Percentiles rank a stretch among this genome's conserved stretches.
These are phyloP conservation scores for Dryadomyces quercivorus DNA, from an alignment of 2,329 filamentous ascomycete genomes.

Conservation along the genomic window DNA sequence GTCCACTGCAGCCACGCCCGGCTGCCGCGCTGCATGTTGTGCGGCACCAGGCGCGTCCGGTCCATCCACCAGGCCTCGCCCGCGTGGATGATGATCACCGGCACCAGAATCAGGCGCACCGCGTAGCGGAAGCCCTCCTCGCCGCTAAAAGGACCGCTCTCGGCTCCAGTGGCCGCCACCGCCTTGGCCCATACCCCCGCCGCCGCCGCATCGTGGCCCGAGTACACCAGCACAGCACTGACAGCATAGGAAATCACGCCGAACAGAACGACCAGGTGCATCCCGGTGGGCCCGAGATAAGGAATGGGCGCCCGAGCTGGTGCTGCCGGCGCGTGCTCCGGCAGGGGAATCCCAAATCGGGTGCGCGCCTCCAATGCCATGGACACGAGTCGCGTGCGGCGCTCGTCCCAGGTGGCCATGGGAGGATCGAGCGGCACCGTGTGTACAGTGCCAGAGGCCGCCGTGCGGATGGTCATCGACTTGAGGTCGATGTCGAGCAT, in stretches of 20 bases:
- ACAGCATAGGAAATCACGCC: slow-evolving; percentile 43
- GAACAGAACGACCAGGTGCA: slow-evolving; percentile 41
- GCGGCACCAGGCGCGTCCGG: slow-evolving; percentile 30
- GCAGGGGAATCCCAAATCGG: slow-evolving; percentile 44
- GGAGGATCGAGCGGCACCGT: slow-evolving; percentile 57
- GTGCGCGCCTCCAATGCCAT: slow-evolving; percentile 49
- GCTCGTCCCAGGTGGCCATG: slow-evolving; percentile 54
- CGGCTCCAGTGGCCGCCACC: not conserved
- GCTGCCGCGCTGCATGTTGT: slow-evolving; percentile 32
- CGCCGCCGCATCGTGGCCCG: slow-evolving; percentile 39
- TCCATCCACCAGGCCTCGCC: slow-evolving; percentile 48
- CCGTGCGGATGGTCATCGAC: slow-evolving; percentile 47
- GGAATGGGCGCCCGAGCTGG: slow-evolving; percentile 5
- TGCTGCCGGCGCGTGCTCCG: slow-evolving; percentile 29
- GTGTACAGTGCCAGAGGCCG: slow-evolving; percentile 28
- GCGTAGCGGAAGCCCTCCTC: slow-evolving; percentile 44
- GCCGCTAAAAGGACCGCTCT: not conserved
- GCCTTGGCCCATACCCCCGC: slow-evolving; percentile 29
- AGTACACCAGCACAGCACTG: slow-evolving; percentile 31
- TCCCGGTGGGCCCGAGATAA: slow-evolving; percentile 24
- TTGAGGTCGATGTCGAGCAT: slow-evolving; percentile 55
- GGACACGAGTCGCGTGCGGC: slow-evolving; percentile 57
- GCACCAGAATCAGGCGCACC: slow-evolving; percentile 43
- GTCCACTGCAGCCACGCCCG: slow-evolving; percentile 45
- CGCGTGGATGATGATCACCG: slow-evolving; percentile 53